A percentile compares a stretch with the other conserved stretches of the same genome.
phyloP scores from a whole-genome alignment of 352 stramenopile genomes.

The Globisporangium canariense region DNA sequence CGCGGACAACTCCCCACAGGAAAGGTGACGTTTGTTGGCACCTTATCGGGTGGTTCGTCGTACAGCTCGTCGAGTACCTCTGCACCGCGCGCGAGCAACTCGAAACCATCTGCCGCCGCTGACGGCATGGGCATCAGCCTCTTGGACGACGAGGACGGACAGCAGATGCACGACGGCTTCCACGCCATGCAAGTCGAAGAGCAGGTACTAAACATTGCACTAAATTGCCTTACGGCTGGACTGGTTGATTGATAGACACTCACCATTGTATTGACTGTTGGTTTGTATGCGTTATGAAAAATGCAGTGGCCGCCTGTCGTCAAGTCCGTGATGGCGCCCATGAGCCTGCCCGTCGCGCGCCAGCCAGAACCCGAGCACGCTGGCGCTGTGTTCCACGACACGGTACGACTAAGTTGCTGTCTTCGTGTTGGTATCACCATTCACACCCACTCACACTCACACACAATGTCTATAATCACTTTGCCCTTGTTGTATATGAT shows the following conservation, averaged over 20 bases:
- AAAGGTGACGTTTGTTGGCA: slow-evolving; percentile 77
- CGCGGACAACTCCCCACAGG: slow-evolving; percentile 54
- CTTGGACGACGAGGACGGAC: slow-evolving; percentile 61
- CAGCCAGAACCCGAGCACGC: slow-evolving; percentile 56
- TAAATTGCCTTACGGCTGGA: background rate
- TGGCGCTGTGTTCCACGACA: slow-evolving; percentile 67
- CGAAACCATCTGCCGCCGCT: slow-evolving; percentile 52
- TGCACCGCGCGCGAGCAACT: slow-evolving; percentile 32
- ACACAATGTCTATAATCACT: background rate
- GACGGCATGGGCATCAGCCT: slow-evolving; percentile 85
- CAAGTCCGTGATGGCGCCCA: slow-evolving; percentile 79
- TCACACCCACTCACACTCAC: background rate
- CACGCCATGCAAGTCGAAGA: slow-evolving; percentile 59
- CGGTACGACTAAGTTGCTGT: slow-evolving; percentile 9
- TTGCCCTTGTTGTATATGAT: background rate
- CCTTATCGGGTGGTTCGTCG: slow-evolving; percentile 75
- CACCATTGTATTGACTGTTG: background rate
- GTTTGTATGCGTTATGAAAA: too few species aligned
- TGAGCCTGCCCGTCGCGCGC: slow-evolving; percentile 70
- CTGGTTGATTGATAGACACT: background rate
- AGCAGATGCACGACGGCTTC: slow-evolving; percentile 40
- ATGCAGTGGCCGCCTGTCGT: slow-evolving; percentile 70
- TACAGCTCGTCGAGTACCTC: slow-evolving; percentile 47
- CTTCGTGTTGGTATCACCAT: background rate
- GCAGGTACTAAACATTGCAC: slow-evolving; percentile 14